A percentile compares a stretch with the other conserved stretches of the same genome.
These are phyloP conservation scores for Fragaria nilgerrensis DNA, from an alignment of 306 rosid species.

Conservation along the genomic window DNA sequence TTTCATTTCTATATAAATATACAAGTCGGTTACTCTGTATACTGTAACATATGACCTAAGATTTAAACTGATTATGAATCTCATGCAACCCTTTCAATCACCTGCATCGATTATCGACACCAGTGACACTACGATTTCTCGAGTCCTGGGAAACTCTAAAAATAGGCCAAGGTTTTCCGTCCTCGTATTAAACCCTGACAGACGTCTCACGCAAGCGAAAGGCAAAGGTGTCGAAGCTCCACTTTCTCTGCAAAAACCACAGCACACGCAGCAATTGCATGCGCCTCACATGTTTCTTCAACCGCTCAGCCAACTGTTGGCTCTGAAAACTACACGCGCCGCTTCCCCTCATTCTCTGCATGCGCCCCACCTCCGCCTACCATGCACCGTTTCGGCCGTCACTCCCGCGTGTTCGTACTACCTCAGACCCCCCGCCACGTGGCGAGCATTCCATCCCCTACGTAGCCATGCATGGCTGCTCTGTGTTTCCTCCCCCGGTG, in stretches of 20 bases:
- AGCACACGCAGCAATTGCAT: slow-evolving; percentile 1
- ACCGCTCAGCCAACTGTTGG: not conserved
- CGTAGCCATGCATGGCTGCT: not conserved
- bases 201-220: not conserved
- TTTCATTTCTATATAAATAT: too few species aligned
- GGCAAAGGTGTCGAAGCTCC: not conserved
- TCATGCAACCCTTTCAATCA: not conserved
- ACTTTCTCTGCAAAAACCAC: not conserved
- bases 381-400: not conserved
- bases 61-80: not conserved
- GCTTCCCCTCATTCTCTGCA: not conserved
- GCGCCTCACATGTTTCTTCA: not conserved
- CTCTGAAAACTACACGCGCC: not conserved
- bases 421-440: not conserved
- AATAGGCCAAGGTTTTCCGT: not conserved
- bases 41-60: not conserved
- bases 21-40: not conserved
- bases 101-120: not conserved
- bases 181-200: not conserved
- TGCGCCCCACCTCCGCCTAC: not conserved
- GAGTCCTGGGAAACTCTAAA: not conserved
- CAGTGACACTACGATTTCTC: not conserved
- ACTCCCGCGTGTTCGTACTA: not conserved
- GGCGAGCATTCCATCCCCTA: not conserved
- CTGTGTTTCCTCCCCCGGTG: not conserved